Evolutionary conservation across 2,329 filamentous ascomycete genomes (phyloP), one percentile per base, ranked within the genome.

Genomic region (Pseudocercospora musae): DNA sequence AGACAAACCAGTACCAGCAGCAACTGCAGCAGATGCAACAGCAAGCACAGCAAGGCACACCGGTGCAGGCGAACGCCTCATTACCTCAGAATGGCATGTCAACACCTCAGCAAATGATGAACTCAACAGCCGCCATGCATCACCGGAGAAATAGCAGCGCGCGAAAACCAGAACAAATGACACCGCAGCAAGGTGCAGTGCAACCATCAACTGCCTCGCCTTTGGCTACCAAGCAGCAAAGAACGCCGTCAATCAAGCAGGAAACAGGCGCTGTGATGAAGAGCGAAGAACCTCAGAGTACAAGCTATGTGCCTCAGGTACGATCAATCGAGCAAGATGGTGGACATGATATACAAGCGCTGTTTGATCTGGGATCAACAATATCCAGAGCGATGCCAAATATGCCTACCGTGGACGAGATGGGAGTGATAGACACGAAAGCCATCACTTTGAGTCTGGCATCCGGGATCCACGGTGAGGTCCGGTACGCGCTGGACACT

Each of bases 371-470:
- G 55, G 88, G 89, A 4, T 81, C 84, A 33, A 86, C 91, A 52
- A 82, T 96, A 40, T 80, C 87, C 55, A 82, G 83, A 49, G 81
- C 87, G 70, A 90, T 88, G 71, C 92, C 93, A 0, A 89, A 90
- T 60, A 82, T 92, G 40, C 94, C 95, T 0, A 80, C 82, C 2
- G 82, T 92, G 18, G 80, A 84, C 21, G 93, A 98, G 70, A 82
- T 98, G 57, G 95, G 94, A 8, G 84, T 92, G 20, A 90, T 98
- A 66, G 94, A 99, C 72, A 89, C 98, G 27, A 89, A 93, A 68
- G 92, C 94, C 20, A 82, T 99, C 44, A 96, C 89, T 0, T 89
- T 92, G 80, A 92, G 92, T 71, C 80, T 99, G 40, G 92, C 96
- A 73, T 96, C 90, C 59, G 94, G 94, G 0, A 90, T 98, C 48